phyloP scores from a whole-genome alignment of 2,329 filamentous ascomycete genomes.

The Diaporthe sp. region DNA sequence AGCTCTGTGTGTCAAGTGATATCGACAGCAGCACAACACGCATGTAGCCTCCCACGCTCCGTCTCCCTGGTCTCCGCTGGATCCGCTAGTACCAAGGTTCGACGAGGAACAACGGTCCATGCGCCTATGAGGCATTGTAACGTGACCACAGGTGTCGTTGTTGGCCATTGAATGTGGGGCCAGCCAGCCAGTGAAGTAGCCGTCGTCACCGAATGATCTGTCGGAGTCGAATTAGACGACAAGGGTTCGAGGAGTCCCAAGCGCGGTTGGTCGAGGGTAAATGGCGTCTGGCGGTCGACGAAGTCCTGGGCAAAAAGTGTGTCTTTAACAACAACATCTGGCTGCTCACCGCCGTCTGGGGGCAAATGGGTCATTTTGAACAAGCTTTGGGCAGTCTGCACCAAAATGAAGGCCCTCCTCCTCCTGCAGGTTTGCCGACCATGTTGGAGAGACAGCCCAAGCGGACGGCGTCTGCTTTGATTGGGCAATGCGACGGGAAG shows the following conservation, averaged over 20 bases:
- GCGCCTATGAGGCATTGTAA: constrained; percentile 28
- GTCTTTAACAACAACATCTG: neutral
- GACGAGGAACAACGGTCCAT: constrained; percentile 13
- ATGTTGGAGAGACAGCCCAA: constrained; percentile 22
- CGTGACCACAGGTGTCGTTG: constrained; percentile 28
- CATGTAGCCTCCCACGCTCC: constrained; percentile 3
- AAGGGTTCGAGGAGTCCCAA: constrained; percentile 4
- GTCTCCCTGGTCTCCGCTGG: constrained; percentile 2
- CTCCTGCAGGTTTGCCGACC: neutral
- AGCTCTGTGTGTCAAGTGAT: constrained; percentile 15
- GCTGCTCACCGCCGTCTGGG: constrained; percentile 21
- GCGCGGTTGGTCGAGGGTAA: constrained; percentile 24
- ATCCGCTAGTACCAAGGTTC: constrained; percentile 20
- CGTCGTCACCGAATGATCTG: neutral
- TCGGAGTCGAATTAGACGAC: constrained; percentile 6
- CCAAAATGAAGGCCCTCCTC: neutral
- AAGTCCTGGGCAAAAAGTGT: neutral
- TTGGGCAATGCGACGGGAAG: constrained; percentile 15
- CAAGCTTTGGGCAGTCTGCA: constrained; percentile 4
- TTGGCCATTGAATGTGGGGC: constrained; percentile 21
- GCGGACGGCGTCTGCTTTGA: constrained; percentile 12
- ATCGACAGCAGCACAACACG: neutral
- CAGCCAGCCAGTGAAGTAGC: constrained; percentile 11
- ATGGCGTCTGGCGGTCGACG: constrained; percentile 1
- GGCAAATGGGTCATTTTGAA: neutral